Conservation (phyloP, 2,329 filamentous ascomycete genomes). For the Penicillium glabrum region DNA sequence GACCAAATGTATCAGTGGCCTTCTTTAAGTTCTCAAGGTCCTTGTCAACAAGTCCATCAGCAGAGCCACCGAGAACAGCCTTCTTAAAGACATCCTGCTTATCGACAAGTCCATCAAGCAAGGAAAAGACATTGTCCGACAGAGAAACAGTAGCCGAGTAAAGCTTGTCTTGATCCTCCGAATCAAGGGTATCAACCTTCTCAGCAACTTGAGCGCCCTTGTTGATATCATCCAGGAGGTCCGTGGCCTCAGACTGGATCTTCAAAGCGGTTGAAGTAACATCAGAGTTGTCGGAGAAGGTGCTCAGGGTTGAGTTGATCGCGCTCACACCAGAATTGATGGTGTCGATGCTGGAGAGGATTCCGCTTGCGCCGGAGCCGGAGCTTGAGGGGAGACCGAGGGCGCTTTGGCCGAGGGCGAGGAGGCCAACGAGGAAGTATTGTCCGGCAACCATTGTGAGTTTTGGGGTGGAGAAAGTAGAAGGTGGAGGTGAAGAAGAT, state of each 20-base stretch:
- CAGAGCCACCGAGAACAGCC: slow-evolving; percentile 1
- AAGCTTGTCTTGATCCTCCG: slow-evolving; percentile 1
- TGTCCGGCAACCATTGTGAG: too few species aligned
- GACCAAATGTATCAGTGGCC: slow-evolving; percentile 1
- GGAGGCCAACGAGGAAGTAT: too few species aligned
- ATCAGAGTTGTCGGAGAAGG: neutral
- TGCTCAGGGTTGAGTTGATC: neutral
- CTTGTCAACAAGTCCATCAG: slow-evolving; percentile 2
- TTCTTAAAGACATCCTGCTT: slow-evolving; percentile 6
- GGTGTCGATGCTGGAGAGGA: too few species aligned
- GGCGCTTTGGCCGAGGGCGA: too few species aligned
- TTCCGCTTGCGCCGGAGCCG: too few species aligned
- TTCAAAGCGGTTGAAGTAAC: slow-evolving; percentile 1
- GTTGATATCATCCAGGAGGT: slow-evolving; percentile 1
- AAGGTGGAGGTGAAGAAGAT: too few species aligned
- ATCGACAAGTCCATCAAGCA: neutral
- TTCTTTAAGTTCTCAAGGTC: slow-evolving; percentile 3
- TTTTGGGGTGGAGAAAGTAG: too few species aligned
- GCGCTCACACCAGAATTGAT: too few species aligned
- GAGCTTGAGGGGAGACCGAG: too few species aligned
- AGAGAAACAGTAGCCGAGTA: neutral
- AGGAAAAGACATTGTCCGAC: neutral
- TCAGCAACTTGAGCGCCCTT: neutral
- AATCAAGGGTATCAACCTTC: neutral
- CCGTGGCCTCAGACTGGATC: slow-evolving; percentile 1